Evolutionary conservation across 2,329 filamentous ascomycete genomes (phyloP), one percentile per base, ranked within the genome.

Genomic region (Trichothecium roseum): DNA sequence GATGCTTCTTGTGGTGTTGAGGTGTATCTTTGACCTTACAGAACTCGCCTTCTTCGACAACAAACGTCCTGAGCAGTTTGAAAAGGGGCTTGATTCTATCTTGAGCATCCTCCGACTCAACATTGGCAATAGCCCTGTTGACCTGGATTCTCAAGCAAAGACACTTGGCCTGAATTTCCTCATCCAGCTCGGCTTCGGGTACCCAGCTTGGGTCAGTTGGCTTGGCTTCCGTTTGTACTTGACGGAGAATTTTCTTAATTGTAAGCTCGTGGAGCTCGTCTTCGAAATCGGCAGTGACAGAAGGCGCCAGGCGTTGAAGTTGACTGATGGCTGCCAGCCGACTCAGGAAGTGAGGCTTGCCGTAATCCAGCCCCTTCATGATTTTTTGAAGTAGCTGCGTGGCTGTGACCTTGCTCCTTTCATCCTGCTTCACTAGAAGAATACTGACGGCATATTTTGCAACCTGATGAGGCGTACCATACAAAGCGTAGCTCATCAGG

Each of bases 391-490:
- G 60, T 9, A 98, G 69, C 46, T 93, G 87, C 36, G 81, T 87
- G 7, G 86, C 84, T 40, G 86, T 84, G 63, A 93, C 81, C 50
- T 88, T 60, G 45, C 69, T 82, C 55, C 85, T 91, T 34, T 88
- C 78, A 16, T 76, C 69, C 31, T 68, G 66, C 46, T 79, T 80
- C 26, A 84, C 79, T 58, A 94, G 76, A 36, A 98, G 69, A 44
- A 98, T 87, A 18, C 85, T 88, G 33, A 96, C 78, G 0, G 91
- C 91, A 60, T 96, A 87, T 58, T 98, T 98, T 16, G 89, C 85
- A 8, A 85, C 84, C 52, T 81, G 80, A 9, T 84, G 74, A 3
- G 88, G 89, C 17, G 73, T 73, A 16, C 89, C 89, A 50, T 84
- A 83, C 15, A 89, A 69, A 2, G 88, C 84, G 55, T 91, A 96